A percentile compares a stretch with the other conserved stretches of the same genome.
Evolutionary conservation across 768 basidiomycete genomes (phyloP).

Genomic region (Psilocybe azurescens): DNA sequence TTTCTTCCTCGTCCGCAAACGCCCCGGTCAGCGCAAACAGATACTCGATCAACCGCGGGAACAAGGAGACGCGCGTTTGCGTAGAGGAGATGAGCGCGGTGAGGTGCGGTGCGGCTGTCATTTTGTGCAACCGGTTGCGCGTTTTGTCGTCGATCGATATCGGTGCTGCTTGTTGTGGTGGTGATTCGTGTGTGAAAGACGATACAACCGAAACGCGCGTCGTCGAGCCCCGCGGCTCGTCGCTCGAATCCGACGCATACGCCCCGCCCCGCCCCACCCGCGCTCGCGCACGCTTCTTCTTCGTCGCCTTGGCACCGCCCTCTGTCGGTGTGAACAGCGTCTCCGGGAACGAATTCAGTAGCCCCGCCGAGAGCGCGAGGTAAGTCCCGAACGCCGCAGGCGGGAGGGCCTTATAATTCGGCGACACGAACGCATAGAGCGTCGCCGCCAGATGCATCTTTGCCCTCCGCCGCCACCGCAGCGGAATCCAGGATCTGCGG

Average conservation of each 20-base stretch:
- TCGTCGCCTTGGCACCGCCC: constrained; percentile 22
- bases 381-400: constrained; percentile 54
- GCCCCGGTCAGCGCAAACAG: constrained; percentile 60
- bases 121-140: constrained; percentile 61
- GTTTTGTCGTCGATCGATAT: constrained; percentile 59
- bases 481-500: constrained; percentile 25
- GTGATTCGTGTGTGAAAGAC: too few species aligned
- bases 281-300: constrained; percentile 48
- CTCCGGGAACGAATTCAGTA: constrained; percentile 59
- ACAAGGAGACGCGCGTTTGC: constrained; percentile 45
- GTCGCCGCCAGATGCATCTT: constrained; percentile 77
- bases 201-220: constrained; percentile 44
- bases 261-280: constrained; percentile 16
- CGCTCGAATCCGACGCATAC: neutral
- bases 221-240: neutral
- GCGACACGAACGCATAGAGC: constrained; percentile 64
- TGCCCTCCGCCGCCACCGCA: constrained; percentile 13
- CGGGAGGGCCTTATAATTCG: constrained; percentile 60
- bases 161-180: constrained; percentile 26
- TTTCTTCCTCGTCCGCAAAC: constrained; percentile 51
- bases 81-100: constrained; percentile 53
- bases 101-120: constrained; percentile 60
- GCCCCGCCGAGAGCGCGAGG: constrained; percentile 52
- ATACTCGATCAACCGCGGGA: constrained; percentile 58
- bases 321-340: constrained; percentile 39